Base-by-base conservation (phyloP, 257 asterid genomes). In the Solanum appendiculatum region DNA sequence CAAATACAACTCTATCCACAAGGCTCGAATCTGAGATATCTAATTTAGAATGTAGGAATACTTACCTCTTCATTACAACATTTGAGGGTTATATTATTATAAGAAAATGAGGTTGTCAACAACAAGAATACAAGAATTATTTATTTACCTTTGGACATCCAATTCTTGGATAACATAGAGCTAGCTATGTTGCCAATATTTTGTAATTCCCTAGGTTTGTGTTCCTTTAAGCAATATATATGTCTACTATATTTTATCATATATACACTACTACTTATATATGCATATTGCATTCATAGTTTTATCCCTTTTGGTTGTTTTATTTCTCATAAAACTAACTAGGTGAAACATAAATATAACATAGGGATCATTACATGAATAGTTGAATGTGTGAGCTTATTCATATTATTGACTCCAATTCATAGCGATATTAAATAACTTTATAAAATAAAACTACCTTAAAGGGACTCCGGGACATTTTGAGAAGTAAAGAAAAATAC, bases 41-140 rank as follows among this genome's bases (percentile, higher is more conserved):
- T 25, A 25, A 11, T 60, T 64, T 11, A 5, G 4, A 12, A 64
- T 11, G 2, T 1, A 64, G 7, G 0, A 25, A 6, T 64, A 64
- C 18, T 64, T 64, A 2, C 7, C 0, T 0, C 6, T 63, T 1
- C 1, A 1, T 9, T 21, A 7, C 12, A 1, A 21, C 4, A 5
- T n/a, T 60, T 60, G 29, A n/a, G 9, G 31, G 6, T 60, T 60
- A 21, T 56, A 21, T 48, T 60, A 11, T n/a, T n/a, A 64, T 64
- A 64, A 64, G 25, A 25, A 25, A 25, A 10, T 64, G 72, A 4
- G 36, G 9, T 25, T 25, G 20, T 73, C 33, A 36, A 36, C 2
- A 36, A 36, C 2, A 73, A 73, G 10, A 73, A 73, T 2, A 64
- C 25, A 64, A 63, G 0, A 25, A 2, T 72, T 73, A 34, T 73